Percentiles rank a stretch among this genome's conserved stretches.
Conservation (phyloP, 2,329 filamentous ascomycete species). For the Nemania serpens region DNA sequence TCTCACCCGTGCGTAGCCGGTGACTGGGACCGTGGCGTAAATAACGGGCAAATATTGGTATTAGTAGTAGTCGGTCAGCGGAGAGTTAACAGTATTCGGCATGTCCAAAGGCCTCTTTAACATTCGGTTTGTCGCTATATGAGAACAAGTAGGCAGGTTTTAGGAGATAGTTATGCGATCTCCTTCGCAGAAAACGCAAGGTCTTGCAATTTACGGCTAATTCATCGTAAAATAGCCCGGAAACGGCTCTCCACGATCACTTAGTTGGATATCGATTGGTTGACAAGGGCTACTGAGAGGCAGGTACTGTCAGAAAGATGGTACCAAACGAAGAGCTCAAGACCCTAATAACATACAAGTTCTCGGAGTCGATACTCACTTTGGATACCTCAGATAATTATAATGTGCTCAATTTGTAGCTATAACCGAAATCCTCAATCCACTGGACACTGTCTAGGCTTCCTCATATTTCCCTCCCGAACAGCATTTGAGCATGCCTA, state of each 20-base stretch:
- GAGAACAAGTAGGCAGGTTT: neutral
- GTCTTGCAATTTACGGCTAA: too few species aligned
- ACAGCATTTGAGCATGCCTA: too few species aligned
- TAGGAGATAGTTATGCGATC: neutral
- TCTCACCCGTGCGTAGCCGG: neutral
- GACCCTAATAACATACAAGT: neutral
- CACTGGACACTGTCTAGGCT: too few species aligned
- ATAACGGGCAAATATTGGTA: too few species aligned
- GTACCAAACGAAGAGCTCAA: too few species aligned
- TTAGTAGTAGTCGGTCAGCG: neutral
- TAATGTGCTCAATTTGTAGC: neutral
- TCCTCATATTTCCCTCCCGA: too few species aligned
- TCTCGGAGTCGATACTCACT: neutral
- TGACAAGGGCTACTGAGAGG: neutral
- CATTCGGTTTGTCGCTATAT: neutral
- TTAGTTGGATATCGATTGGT: neutral
- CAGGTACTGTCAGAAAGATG: too few species aligned
- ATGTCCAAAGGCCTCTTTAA: neutral
- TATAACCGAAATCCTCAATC: too few species aligned
- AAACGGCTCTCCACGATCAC: neutral
- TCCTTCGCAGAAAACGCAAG: neutral
- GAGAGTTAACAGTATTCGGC: neutral
- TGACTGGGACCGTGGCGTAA: too few species aligned
- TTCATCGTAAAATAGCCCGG: neutral
- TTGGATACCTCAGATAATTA: constrained; percentile 9